Evolutionary conservation across 1,284 basidiomycete species (phyloP).

Genomic region (Microbotryum violaceum): DNA sequence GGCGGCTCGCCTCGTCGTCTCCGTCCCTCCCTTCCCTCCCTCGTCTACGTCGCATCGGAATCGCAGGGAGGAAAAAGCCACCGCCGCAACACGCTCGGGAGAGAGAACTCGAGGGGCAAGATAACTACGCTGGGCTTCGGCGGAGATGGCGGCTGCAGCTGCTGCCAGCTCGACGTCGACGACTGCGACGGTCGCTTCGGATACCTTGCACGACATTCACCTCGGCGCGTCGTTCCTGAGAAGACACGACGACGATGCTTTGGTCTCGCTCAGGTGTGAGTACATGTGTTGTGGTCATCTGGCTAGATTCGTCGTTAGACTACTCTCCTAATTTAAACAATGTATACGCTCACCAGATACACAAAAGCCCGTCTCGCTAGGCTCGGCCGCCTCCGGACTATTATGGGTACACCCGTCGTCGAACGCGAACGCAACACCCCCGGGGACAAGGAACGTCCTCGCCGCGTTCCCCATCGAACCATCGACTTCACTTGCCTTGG

Average conservation of each 20-base stretch:
- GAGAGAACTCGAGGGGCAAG: no score
- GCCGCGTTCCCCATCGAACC: background rate
- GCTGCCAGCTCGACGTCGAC: no score
- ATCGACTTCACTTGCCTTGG: background rate
- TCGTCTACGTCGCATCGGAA: no score
- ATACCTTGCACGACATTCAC: slow-evolving; percentile 3
- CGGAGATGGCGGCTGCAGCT: no score
- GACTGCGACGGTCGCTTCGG: background rate
- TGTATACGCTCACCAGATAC: background rate
- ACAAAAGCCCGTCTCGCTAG: background rate
- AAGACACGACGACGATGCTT: background rate
- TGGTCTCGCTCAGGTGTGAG: slow-evolving; percentile 1
- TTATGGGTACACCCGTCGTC: background rate
- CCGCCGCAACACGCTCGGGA: no score
- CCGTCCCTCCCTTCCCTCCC: no score
- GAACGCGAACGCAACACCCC: background rate
- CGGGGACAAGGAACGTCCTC: background rate
- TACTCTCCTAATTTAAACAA: no score
- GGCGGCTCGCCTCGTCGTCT: no score
- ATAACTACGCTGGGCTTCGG: no score
- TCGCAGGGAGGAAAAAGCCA: no score
- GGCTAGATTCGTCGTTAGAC: background rate
- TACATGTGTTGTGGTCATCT: background rate
- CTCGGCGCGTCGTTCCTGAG: background rate
- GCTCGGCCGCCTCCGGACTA: background rate